These are phyloP conservation scores for Yamadazyma oceani DNA, from an alignment of 1,139 yeast species.

Conservation along the genomic window DNA sequence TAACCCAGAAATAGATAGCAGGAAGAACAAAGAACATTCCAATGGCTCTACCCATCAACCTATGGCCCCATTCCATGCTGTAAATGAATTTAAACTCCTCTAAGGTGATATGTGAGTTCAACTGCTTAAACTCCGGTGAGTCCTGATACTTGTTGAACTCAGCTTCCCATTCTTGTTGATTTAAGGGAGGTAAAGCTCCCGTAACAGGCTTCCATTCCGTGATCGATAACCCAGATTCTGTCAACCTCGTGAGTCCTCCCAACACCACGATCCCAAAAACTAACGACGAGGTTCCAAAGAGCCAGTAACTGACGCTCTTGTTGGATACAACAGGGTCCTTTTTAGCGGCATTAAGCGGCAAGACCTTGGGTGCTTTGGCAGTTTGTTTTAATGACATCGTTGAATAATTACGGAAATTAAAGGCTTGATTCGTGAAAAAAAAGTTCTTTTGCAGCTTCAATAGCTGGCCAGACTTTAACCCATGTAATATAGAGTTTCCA, in stretches of 20 bases:
- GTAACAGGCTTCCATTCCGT: constrained; percentile 99
- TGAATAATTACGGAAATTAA: constrained; percentile 11
- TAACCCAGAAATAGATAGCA: constrained; percentile 73
- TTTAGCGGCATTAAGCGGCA: constrained; percentile 3
- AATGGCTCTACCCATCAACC: constrained; percentile 87
- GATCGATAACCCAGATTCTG: constrained; percentile 93
- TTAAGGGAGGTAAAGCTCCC: constrained; percentile 87
- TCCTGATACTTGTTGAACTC: constrained; percentile 80
- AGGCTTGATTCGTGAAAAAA: constrained; percentile 10
- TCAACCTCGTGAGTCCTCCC: constrained; percentile 92
- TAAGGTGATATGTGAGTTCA: constrained; percentile 85
- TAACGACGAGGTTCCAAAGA: constrained; percentile 83
- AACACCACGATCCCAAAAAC: constrained; percentile 96
- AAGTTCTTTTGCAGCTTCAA: constrained; percentile 13
- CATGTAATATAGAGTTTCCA: constrained; percentile 13
- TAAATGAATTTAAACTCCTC: constrained; percentile 95
- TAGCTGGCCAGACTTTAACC: constrained; percentile 9
- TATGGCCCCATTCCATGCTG: constrained; percentile 97
- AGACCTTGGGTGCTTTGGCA: background rate
- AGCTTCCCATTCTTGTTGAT: constrained; percentile 74
- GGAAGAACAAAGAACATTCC: constrained; percentile 84
- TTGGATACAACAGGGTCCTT: constrained; percentile 29
- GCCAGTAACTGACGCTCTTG: constrained; percentile 78
- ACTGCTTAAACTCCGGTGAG: constrained; percentile 87
- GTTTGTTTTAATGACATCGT: constrained; percentile 6